These are phyloP conservation scores for Suillus sp. DNA, from an alignment of 768 basidiomycete species.

Conservation along the genomic window DNA sequence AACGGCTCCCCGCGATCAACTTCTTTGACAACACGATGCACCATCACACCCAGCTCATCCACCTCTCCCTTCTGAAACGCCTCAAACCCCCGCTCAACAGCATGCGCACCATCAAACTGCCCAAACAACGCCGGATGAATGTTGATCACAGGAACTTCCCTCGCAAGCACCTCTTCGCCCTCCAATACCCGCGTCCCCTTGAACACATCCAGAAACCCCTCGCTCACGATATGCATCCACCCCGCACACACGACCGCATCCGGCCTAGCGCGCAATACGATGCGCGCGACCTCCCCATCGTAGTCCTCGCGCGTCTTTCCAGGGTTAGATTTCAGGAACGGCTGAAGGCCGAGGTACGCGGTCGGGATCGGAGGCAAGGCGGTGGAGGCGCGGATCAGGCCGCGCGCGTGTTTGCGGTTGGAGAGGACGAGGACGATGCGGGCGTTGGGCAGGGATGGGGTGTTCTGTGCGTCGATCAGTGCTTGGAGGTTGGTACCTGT, in stretches of 20 bases:
- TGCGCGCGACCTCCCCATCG: conserved; percentile 76
- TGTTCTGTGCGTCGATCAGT: conserved; percentile 84
- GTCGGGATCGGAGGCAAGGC: conserved; percentile 81
- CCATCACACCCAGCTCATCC: conserved; percentile 81
- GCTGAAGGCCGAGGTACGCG: conserved; percentile 79
- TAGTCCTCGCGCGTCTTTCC: conserved; percentile 81
- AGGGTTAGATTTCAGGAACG: conserved; percentile 74
- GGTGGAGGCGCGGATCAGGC: conserved; percentile 75
- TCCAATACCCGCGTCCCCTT: conserved; percentile 41
- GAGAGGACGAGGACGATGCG: conserved; percentile 83
- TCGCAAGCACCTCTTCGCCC: conserved; percentile 33
- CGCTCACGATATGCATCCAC: conserved; percentile 97
- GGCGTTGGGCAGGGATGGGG: conserved; percentile 69
- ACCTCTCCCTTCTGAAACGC: conserved; percentile 87
- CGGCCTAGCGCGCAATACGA: conserved; percentile 63
- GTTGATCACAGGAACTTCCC: conserved; percentile 84
- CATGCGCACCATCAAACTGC: conserved; percentile 94
- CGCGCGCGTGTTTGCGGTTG: conserved; percentile 89
- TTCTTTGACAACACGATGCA: conserved; percentile 90
- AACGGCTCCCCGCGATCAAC: conserved; percentile 93
- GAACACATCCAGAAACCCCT: conserved; percentile 73
- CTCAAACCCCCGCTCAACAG: conserved; percentile 86
- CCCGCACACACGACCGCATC: conserved; percentile 95
- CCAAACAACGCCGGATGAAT: conserved; percentile 95
- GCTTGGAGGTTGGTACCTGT: conserved; percentile 96